Percentiles rank a stretch among this genome's conserved stretches.
Conservation (phyloP, 2,329 filamentous ascomycete genomes). For the Claviceps pazoutovae region DNA sequence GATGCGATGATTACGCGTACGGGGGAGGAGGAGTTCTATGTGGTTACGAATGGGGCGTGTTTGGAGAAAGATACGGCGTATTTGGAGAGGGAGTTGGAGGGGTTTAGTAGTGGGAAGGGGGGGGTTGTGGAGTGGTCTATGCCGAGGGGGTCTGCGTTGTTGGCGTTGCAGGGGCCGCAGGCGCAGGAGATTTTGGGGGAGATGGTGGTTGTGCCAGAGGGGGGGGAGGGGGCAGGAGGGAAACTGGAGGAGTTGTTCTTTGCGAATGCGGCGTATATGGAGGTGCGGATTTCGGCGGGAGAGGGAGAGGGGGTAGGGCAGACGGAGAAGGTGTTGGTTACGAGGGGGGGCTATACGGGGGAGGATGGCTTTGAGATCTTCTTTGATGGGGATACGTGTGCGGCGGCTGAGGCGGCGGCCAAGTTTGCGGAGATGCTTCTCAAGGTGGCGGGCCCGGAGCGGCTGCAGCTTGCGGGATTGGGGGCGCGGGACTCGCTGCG, state of each 20-base stretch:
- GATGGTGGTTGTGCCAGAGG: slow-evolving; percentile 35
- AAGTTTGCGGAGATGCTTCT: slow-evolving; percentile 57
- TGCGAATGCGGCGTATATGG: slow-evolving; percentile 55
- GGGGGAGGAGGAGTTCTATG: slow-evolving; percentile 64
- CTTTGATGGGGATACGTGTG: slow-evolving; percentile 37
- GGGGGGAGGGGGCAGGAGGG: slow-evolving; percentile 20
- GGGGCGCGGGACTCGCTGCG: slow-evolving; percentile 85
- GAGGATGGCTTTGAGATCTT: slow-evolving; percentile 98
- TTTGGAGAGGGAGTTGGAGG: slow-evolving; percentile 52
- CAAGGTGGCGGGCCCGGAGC: slow-evolving; percentile 42
- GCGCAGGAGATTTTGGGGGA: slow-evolving; percentile 54
- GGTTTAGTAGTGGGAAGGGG: slow-evolving; percentile 30
- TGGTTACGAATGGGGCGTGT: slow-evolving; percentile 91
- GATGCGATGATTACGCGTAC: slow-evolving; percentile 83
- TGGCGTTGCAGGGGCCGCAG: slow-evolving; percentile 81
- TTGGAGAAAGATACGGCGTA: slow-evolving; percentile 77
- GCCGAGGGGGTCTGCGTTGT: slow-evolving; percentile 58
- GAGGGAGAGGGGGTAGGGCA: slow-evolving; percentile 29
- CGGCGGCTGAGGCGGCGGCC: slow-evolving; percentile 27
- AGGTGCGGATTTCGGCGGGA: slow-evolving; percentile 46
- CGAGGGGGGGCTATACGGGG: slow-evolving; percentile 86
- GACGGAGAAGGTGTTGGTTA: slow-evolving; percentile 45
- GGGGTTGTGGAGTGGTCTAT: slow-evolving; percentile 47
- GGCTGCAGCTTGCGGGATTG: slow-evolving; percentile 68
- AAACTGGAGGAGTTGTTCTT: slow-evolving; percentile 65